phyloP scores from a whole-genome alignment of 1,284 basidiomycete species.

The Boletus albobrunnescens region DNA sequence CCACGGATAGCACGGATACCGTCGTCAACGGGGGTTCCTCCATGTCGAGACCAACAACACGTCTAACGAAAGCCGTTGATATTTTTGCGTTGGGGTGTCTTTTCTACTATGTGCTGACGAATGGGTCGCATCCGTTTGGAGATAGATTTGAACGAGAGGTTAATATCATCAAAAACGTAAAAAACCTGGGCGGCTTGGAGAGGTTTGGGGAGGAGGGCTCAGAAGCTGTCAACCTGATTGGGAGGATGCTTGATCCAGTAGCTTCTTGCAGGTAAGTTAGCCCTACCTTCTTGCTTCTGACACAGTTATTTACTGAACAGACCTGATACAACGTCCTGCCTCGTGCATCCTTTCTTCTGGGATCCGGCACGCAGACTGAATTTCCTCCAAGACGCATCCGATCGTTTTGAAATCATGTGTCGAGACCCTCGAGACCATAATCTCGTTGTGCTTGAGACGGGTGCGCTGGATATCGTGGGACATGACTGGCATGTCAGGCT shows the following conservation, averaged over 20 bases:
- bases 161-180: conserved; percentile 83
- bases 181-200: conserved; percentile 66
- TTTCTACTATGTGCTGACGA: conserved; percentile 88
- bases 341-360: conserved; percentile 98
- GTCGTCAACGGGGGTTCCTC: conserved; percentile 31
- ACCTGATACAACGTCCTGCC: conserved; percentile 81
- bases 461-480: conserved; percentile 68
- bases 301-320: conserved; percentile 38
- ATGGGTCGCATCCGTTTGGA: conserved; percentile 87
- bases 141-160: conserved; percentile 87
- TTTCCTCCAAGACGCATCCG: conserved; percentile 95
- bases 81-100: conserved; percentile 92
- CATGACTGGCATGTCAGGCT: conserved; percentile 85
- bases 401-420: conserved; percentile 97
- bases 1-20: conserved; percentile 57
- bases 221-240: conserved; percentile 80
- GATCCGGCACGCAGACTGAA: conserved; percentile 78
- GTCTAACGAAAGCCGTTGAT: conserved; percentile 90
- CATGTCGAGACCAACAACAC: conserved; percentile 40
- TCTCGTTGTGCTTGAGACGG: conserved; percentile 73
- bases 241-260: conserved; percentile 71
- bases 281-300: background rate
- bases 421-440: conserved; percentile 81
- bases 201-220: conserved; percentile 87
- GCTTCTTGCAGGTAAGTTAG: conserved; percentile 62